Percentiles rank a stretch among this genome's conserved stretches.
These are phyloP conservation scores for Deinandra increscens DNA, from an alignment of 129 eudicot genomes.

Conservation along the genomic window DNA sequence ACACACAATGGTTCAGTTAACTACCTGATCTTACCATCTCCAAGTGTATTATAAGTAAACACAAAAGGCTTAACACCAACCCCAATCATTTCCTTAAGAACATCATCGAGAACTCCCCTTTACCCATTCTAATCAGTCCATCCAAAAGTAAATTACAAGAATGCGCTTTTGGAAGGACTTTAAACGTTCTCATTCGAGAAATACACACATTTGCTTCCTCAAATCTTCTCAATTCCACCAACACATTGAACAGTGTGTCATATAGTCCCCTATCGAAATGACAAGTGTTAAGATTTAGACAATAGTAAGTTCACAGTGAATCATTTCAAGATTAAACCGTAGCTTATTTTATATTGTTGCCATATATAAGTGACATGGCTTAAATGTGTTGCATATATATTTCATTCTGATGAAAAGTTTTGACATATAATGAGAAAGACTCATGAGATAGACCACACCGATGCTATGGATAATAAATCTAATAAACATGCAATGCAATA, in stretches of 20 bases:
- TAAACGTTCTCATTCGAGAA: slow-evolving; percentile 51
- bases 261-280: slow-evolving; percentile 73
- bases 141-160: slow-evolving; percentile 76
- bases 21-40: slow-evolving; percentile 69
- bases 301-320: too few species aligned
- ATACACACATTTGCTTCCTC: slow-evolving; percentile 79
- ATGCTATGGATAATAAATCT: too few species aligned
- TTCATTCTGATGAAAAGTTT: too few species aligned
- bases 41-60: slow-evolving; percentile 82
- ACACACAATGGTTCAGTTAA: slow-evolving; percentile 51
- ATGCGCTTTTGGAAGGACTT: slow-evolving; percentile 68
- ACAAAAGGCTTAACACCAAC: slow-evolving; percentile 63
- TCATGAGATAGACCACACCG: too few species aligned
- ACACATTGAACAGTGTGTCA: slow-evolving; percentile 68
- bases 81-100: slow-evolving; percentile 61
- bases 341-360: too few species aligned
- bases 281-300: too few species aligned
- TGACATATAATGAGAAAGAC: too few species aligned
- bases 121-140: slow-evolving; percentile 48
- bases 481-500: too few species aligned
- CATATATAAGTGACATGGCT: too few species aligned
- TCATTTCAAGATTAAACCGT: too few species aligned
- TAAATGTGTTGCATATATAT: too few species aligned
- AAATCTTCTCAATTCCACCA: slow-evolving; percentile 63
- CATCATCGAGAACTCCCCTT: slow-evolving; percentile 45